phyloP scores from a whole-genome alignment of 169 alveolate species.

The Miamiensis avidus region DNA sequence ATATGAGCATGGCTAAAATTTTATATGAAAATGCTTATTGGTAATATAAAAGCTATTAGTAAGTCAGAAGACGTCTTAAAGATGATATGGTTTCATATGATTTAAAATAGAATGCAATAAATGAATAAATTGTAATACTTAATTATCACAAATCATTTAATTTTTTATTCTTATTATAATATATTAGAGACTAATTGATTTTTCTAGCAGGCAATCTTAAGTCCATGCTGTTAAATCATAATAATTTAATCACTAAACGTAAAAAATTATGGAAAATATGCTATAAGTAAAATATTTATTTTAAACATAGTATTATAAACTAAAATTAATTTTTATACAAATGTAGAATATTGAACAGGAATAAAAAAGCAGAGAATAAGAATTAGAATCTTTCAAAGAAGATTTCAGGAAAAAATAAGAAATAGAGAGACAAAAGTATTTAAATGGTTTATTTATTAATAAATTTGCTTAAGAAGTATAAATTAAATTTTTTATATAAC shows the following conservation, averaged over 20 bases:
- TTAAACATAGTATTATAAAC: conserved; percentile 14
- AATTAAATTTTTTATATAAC: background rate
- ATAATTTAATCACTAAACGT: conserved; percentile 12
- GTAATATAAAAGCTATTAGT: background rate
- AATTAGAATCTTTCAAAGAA: conserved; percentile 9
- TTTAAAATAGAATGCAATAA: background rate
- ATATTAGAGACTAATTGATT: background rate
- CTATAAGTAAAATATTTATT: conserved; percentile 15
- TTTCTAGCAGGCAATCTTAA: background rate
- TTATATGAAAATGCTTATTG: background rate
- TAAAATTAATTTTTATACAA: conserved; percentile 16
- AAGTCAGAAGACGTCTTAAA: conserved; percentile 11
- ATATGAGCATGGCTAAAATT: background rate
- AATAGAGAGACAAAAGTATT: conserved; percentile 3
- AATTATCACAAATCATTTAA: too few relatives aligned
- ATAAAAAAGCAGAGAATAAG: conserved; percentile 12
- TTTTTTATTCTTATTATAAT: too few relatives aligned
- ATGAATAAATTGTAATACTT: too few relatives aligned
- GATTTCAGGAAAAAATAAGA: too few relatives aligned
- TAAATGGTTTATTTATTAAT: background rate
- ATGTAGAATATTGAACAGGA: conserved; percentile 21
- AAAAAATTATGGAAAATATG: conserved; percentile 8
- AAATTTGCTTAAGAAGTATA: too few relatives aligned
- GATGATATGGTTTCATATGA: background rate
- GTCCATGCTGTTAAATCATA: conserved; percentile 2